These are phyloP conservation scores for Cadophora luteo-olivacea DNA, from an alignment of 2,329 filamentous ascomycete species.

Conservation along the genomic window DNA sequence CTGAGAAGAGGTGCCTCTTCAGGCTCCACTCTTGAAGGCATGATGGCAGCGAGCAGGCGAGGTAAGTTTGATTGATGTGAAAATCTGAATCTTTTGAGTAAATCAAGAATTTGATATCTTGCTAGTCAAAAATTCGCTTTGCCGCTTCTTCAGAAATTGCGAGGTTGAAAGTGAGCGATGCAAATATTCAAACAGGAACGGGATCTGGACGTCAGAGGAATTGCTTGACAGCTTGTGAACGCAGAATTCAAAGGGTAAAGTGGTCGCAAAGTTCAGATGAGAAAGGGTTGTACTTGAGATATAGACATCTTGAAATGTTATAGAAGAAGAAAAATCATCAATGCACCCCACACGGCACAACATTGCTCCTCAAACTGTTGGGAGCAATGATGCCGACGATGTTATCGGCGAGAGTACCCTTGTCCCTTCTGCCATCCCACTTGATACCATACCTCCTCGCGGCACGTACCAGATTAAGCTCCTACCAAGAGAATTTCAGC, in stretches of 20 bases:
- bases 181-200: background rate
- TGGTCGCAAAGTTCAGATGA: background rate
- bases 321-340: background rate
- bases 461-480: background rate
- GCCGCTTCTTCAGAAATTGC: background rate
- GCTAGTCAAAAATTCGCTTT: background rate
- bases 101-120: background rate
- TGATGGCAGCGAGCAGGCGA: background rate
- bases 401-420: background rate
- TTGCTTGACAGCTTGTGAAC: background rate
- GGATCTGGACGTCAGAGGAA: background rate
- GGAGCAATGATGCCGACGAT: background rate
- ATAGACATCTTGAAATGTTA: background rate
- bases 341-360: slow-evolving; percentile 12
- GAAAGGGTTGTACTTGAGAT: slow-evolving; percentile 1
- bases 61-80: background rate
- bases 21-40: slow-evolving; percentile 15
- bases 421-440: background rate
- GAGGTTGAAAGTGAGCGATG: background rate
- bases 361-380: slow-evolving; percentile 14
- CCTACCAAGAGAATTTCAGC: background rate
- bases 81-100: background rate
- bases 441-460: background rate
- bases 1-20: background rate
- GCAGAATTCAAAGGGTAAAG: background rate